These are phyloP conservation scores for Mycothermus thermophilus DNA, from an alignment of 495 filamentous ascomycete genomes.

Conservation along the genomic window DNA sequence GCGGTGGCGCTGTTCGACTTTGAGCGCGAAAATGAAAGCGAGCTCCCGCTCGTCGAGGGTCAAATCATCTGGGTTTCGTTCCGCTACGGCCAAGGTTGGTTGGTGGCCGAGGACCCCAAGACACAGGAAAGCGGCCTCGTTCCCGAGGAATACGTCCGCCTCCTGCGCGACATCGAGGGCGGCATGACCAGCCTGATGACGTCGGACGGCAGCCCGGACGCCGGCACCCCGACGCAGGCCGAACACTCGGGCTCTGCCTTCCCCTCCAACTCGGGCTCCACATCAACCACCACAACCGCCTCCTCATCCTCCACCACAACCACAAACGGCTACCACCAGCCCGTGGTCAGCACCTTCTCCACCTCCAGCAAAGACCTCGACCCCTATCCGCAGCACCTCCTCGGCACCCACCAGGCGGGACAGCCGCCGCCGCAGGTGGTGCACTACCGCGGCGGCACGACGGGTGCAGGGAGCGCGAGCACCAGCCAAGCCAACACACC, in stretches of 20 bases:
- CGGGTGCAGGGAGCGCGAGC: not conserved
- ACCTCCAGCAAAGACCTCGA: conserved; percentile 62
- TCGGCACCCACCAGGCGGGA: conserved; percentile 39
- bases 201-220: conserved; percentile 22
- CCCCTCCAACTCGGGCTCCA: not conserved
- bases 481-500: conserved; percentile 46
- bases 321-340: conserved; percentile 46
- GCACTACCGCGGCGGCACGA: conserved; percentile 42
- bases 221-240: conserved; percentile 42
- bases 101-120: conserved; percentile 92
- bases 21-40: conserved; percentile 87
- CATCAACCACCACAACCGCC: conserved; percentile 1
- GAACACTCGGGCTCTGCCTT: conserved; percentile 19
- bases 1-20: conserved; percentile 95
- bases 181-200: conserved; percentile 37
- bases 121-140: conserved; percentile 76
- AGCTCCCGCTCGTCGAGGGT: conserved; percentile 82
- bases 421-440: conserved; percentile 47
- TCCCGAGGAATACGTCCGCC: conserved; percentile 89
- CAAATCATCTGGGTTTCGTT: conserved; percentile 96
- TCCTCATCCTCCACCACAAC: conserved; percentile 14
- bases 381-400: conserved; percentile 52
- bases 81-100: conserved; percentile 89
- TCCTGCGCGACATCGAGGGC: conserved; percentile 81
- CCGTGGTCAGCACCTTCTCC: conserved; percentile 58